Evolutionary conservation across 2,329 filamentous ascomycete genomes (phyloP), one percentile per base, ranked within the genome.

Genomic region (Pyrenochaeta sp.): DNA sequence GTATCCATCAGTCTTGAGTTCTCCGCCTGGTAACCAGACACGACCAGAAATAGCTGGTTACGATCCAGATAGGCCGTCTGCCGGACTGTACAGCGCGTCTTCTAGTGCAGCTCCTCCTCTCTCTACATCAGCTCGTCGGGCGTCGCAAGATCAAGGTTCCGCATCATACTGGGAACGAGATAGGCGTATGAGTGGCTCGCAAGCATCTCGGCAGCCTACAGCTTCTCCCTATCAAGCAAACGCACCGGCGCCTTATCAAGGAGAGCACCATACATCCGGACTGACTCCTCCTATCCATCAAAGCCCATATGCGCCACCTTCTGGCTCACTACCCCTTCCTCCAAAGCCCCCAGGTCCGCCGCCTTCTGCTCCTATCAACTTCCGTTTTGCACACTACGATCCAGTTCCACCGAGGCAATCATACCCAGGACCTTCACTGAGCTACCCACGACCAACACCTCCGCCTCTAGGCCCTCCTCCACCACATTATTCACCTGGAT

Each of bases 401-500:
- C 66, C 67, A n/a, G 58, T 55, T 7, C 63, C 64, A 14, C 51
- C 58, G 11, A 52, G 59, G 21, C 30, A 54, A 10, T 15, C 54
- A 5, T 63, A 62, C 24, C 58, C 61, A 35, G 53, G 58, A n/a
- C 47, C 57, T 26, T 44, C 58, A 18, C 51, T 59, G 26, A 54
- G 37, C 18, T 66, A 64, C 38, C 51, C 57, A 23, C 41, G 58
- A 19, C 27, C 35, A 3, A 54, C 61, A 17, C 57, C 57, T 35
- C 47, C 50, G 6, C 44, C 57, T 13, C 56, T 54, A 6, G 47
- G 34, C 5, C 53, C 58, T 27, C 56, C 57, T 9, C 53, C 45
- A 18, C 51, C 48, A 7, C 88, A 75, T 80, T 85, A 89, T 20
- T 19, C 51, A 29, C 39, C 44, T 20, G 23, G 45, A 13, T 67